A percentile compares a stretch with the other conserved stretches of the same genome.
These are phyloP conservation scores for Penicillium soppii DNA, from an alignment of 495 filamentous ascomycete genomes.

Conservation along the genomic window DNA sequence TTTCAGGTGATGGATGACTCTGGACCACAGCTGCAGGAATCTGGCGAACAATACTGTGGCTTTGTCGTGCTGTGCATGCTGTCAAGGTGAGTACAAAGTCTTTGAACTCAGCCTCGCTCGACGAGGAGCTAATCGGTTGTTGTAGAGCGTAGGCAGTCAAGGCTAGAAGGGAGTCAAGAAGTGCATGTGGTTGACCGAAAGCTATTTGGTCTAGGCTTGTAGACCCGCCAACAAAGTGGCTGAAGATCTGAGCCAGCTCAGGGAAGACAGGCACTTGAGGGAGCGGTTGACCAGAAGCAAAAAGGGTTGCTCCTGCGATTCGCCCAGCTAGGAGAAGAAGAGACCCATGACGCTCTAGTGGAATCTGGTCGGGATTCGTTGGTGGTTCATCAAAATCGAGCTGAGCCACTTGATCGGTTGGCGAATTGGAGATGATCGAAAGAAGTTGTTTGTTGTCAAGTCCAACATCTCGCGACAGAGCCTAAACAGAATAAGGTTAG, in stretches of 20 bases:
- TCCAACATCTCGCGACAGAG: slow-evolving; percentile 70
- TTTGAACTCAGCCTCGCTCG: slow-evolving; percentile 33
- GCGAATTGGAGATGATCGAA: slow-evolving; percentile 33
- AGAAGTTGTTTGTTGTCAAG: slow-evolving; percentile 53
- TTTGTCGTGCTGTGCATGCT: slow-evolving; percentile 65
- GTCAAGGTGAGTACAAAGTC: slow-evolving; percentile 58
- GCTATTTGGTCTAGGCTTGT: slow-evolving; percentile 37
- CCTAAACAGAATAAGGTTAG: slow-evolving; percentile 41
- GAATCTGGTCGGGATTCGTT: slow-evolving; percentile 59
- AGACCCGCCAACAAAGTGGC: slow-evolving; percentile 56
- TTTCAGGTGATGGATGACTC: slow-evolving; percentile 67
- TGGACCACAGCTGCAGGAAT: slow-evolving; percentile 74
- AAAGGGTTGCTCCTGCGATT: slow-evolving; percentile 42
- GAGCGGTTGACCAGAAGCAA: slow-evolving; percentile 26
- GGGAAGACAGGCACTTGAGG: slow-evolving; percentile 59
- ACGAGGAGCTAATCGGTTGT: slow-evolving; percentile 18
- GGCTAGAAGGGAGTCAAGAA: slow-evolving; percentile 41
- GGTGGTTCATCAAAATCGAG: slow-evolving; percentile 44
- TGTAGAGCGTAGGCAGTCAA: slow-evolving; percentile 33
- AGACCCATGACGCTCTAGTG: slow-evolving; percentile 69
- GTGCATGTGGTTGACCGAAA: slow-evolving; percentile 41
- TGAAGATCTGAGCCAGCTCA: slow-evolving; percentile 57
- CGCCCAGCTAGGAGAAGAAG: slow-evolving; percentile 58
- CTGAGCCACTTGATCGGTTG: slow-evolving; percentile 37
- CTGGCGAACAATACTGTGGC: slow-evolving; percentile 68